Percentiles rank a stretch among this genome's conserved stretches.
Evolutionary conservation across 164 flowering plant species (phyloP).

Genomic region (Berberis vulgaris): DNA sequence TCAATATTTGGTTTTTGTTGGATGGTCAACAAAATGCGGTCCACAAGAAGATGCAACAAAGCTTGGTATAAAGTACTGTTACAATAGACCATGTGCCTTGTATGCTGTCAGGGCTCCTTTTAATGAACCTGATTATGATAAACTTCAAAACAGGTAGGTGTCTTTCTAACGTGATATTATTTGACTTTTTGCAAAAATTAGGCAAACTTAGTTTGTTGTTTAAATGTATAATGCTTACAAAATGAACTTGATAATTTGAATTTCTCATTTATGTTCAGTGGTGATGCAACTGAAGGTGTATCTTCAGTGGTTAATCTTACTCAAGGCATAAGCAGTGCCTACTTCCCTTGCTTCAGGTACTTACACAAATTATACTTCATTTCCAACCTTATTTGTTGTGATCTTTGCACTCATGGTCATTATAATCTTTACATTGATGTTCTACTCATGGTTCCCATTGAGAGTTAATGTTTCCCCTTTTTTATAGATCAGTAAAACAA

Average conservation of each 20-base stretch:
- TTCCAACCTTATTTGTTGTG: background rate
- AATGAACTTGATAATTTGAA: no score
- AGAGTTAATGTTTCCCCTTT: no score
- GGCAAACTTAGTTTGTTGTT: no score
- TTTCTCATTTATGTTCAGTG: constrained; percentile 20
- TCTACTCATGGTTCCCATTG: no score
- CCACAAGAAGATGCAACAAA: constrained; percentile 39
- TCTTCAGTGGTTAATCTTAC: constrained; percentile 39
- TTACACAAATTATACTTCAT: background rate
- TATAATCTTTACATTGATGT: no score
- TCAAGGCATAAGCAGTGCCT: constrained; percentile 71
- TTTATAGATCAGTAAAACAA: no score
- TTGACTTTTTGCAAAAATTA: background rate
- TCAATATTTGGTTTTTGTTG: constrained; percentile 79
- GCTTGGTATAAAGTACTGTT: constrained; percentile 92
- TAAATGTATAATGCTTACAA: no score
- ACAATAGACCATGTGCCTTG: constrained; percentile 82
- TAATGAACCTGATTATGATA: constrained; percentile 21
- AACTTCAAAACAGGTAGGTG: constrained; percentile 35
- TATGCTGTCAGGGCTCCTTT: constrained; percentile 61
- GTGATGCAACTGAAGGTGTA: constrained; percentile 25
- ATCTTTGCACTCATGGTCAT: background rate
- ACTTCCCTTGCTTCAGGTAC: constrained; percentile 84
- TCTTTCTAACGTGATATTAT: background rate
- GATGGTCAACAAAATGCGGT: constrained; percentile 56